phyloP scores from a whole-genome alignment of 2,329 filamentous ascomycete species.

The Phaeosphaeriaceae sp. region DNA sequence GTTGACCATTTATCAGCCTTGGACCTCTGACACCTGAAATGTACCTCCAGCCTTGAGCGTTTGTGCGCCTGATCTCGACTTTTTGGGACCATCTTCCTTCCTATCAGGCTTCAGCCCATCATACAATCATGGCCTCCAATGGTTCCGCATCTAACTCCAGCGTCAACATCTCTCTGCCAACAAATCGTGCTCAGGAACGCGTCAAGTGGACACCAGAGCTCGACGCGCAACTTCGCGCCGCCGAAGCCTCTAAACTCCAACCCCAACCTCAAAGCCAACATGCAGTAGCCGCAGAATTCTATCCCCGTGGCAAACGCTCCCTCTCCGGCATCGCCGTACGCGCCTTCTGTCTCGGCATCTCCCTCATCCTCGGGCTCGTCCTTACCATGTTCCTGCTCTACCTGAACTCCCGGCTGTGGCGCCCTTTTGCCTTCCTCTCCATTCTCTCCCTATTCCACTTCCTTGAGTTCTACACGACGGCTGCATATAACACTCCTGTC shows the following conservation, averaged over 20 bases:
- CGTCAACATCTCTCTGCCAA: constrained; percentile 41
- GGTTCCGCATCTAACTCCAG: constrained; percentile 28
- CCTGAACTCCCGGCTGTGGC: constrained; percentile 60
- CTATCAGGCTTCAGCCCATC: not conserved
- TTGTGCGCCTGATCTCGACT: too few relatives aligned
- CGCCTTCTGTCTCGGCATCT: constrained; percentile 54
- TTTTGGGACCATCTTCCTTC: constrained; percentile 5
- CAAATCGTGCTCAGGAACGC: constrained; percentile 31
- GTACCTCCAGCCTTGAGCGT: constrained; percentile 14
- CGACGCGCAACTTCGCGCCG: constrained; percentile 35
- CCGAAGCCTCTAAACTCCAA: constrained; percentile 29
- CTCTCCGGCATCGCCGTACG: constrained; percentile 57
- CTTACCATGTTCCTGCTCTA: constrained; percentile 38
- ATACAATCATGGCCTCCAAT: constrained; percentile 32
- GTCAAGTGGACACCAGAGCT: constrained; percentile 36
- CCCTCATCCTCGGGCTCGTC: constrained; percentile 44
- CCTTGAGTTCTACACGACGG: constrained; percentile 93
- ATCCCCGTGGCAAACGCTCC: constrained; percentile 53
- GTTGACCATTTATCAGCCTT: not conserved
- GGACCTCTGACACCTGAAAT: not conserved
- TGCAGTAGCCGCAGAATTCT: constrained; percentile 43
- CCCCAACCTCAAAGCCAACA: constrained; percentile 19
- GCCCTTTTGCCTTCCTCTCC: constrained; percentile 68
- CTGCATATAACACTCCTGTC: constrained; percentile 78
- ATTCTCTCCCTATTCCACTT: constrained; percentile 87